phyloP scores from a whole-genome alignment of 192 early-diverging fungal genomes.

The Coemansia sp. region DNA sequence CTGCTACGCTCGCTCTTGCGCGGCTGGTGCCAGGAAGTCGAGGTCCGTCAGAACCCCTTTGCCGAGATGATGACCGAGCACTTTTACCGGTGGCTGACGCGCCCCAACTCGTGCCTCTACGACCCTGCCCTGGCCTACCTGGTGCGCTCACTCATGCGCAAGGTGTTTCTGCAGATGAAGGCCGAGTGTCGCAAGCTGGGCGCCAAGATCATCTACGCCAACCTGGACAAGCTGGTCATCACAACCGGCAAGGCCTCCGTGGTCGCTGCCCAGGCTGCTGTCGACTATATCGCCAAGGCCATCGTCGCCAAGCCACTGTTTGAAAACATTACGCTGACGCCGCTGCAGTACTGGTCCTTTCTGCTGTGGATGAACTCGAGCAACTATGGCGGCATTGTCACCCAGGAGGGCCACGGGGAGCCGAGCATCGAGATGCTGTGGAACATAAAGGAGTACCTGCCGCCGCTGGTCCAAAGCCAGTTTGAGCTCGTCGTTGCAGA shows the following conservation, averaged over 20 bases:
- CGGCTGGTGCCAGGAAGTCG: conserved; percentile 71
- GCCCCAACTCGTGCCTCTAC: conserved; percentile 67
- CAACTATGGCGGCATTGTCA: conserved; percentile 70
- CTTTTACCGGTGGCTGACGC: conserved; percentile 87
- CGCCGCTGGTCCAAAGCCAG: conserved; percentile 63
- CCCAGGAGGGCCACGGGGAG: conserved; percentile 16
- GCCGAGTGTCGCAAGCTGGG: conserved; percentile 79
- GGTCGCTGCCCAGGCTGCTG: conserved; percentile 68
- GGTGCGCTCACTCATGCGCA: conserved; percentile 86
- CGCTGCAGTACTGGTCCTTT: conserved; percentile 73
- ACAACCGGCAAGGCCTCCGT: conserved; percentile 75
- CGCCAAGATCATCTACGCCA: conserved; percentile 73
- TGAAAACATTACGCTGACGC: conserved; percentile 65
- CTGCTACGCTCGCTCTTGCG: conserved; percentile 76
- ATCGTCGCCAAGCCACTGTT: conserved; percentile 73
- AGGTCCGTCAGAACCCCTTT: conserved; percentile 60
- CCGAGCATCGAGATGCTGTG: conserved; percentile 72
- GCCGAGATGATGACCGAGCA: conserved; percentile 77
- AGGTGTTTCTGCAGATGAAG: conserved; percentile 79
- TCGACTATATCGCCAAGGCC: conserved; percentile 67
- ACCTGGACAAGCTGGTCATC: conserved; percentile 76
- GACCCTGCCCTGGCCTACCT: conserved; percentile 79
- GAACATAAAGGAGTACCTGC: conserved; percentile 89
- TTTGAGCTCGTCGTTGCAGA: conserved; percentile 71
- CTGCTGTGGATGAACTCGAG: conserved; percentile 89